Evolutionary conservation across 2,329 filamentous ascomycete species (phyloP), one percentile per base, ranked within the genome.

Genomic region (Fusarium stilboides): DNA sequence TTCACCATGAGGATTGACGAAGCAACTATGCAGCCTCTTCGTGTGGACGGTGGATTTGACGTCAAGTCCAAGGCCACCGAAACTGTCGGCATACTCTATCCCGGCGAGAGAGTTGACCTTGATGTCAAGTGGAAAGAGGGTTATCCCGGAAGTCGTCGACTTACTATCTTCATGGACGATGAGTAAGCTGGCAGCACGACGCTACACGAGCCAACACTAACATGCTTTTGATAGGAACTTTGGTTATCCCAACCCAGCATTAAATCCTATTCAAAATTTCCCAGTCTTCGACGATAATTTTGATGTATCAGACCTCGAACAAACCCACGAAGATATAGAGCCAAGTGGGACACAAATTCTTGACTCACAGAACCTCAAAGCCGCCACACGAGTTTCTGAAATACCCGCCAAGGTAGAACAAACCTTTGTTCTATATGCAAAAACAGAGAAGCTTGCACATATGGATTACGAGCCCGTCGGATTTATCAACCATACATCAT

Each of bases 401-500:
- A 22, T 62, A 6, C 46, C 59, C 1, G 4, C 17, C 5, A 54
- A 46, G 2, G 59, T 36, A 15, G 42, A 62, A 4, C 47, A 56
- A 1, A 56, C 57, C 9, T 42, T 62, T 2, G 12, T 62, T 6
- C n/a, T 62, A 1, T 62, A 62, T 15, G 22, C 19, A 0, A 62
- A 62, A 1, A 9, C 22, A 1, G 60, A 62, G 3, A 62, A 47
- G 19, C 57, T 62, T 3, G 42, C 60, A 5, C 60, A 62, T 12
- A n/a, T 62, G 17, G 24, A 62, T 13, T 62, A 62, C 13, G 36
- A 53, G 6, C 60, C 60, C 9, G 60, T 62, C 6, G 50, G 47
- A 3, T 62, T 62, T 6, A 28, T 62, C 2, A 62, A 62, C 2
- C 60, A 62, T 26, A 62, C 57, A 2, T 62, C 60, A 7, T 62